Percentiles rank a stretch among this genome's conserved stretches.
These are phyloP conservation scores for Lepidopterella palustris DNA, from an alignment of 495 filamentous ascomycete species.

Conservation along the genomic window DNA sequence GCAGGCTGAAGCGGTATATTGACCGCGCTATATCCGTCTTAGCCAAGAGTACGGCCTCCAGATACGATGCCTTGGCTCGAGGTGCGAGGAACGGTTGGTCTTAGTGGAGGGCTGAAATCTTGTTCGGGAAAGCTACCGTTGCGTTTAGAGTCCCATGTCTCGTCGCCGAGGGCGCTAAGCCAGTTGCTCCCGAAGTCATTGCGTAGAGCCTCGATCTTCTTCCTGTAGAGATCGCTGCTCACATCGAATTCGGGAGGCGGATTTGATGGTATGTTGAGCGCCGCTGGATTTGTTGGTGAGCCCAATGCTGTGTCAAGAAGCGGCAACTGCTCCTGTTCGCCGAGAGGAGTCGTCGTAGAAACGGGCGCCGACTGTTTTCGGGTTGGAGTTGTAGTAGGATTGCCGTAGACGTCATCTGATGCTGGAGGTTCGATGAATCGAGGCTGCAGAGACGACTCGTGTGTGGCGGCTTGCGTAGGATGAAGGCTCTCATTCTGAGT, in stretches of 20 bases:
- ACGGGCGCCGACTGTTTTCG: neutral
- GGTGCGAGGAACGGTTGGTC: conserved; percentile 31
- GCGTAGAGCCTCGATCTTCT: conserved; percentile 76
- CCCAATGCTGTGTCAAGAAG: conserved; percentile 14
- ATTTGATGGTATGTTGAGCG: conserved; percentile 28
- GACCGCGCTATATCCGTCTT: conserved; percentile 6
- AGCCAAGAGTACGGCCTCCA: conserved; percentile 46
- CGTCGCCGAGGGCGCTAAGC: conserved; percentile 77
- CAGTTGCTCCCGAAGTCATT: conserved; percentile 79
- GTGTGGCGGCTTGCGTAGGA: neutral
- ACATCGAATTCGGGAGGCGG: conserved; percentile 55
- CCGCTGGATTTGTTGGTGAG: neutral
- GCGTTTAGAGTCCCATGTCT: conserved; percentile 51
- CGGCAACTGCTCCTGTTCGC: conserved; percentile 13
- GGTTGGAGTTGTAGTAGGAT: neutral
- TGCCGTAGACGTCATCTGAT: neutral
- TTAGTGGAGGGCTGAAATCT: conserved; percentile 33
- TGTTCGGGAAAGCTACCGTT: conserved; percentile 34
- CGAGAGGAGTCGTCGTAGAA: neutral
- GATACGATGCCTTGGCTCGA: conserved; percentile 48
- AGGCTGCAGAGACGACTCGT: neutral
- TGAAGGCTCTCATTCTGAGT: conserved; percentile 48
- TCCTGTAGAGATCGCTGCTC: conserved; percentile 71
- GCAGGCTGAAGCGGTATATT: neutral
- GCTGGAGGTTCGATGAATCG: neutral